Percentiles rank a stretch among this genome's conserved stretches.
phyloP scores from a whole-genome alignment of 345 rosid genomes.

The Gossypioides kirkii region DNA sequence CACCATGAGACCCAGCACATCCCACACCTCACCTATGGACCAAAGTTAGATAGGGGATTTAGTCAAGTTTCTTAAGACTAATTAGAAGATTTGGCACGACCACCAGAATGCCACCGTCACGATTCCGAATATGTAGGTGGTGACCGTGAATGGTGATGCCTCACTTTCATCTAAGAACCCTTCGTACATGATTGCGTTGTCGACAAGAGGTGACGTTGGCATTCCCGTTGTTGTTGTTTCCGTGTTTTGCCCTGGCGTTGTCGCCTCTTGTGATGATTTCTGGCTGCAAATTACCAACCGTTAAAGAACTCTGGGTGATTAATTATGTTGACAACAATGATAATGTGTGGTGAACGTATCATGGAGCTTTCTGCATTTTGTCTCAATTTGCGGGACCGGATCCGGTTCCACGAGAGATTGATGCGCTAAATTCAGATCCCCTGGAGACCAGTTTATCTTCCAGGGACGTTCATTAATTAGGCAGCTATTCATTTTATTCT shows the following conservation, averaged over 20 bases:
- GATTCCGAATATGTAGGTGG: too few relatives aligned
- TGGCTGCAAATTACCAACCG: conserved; percentile 46
- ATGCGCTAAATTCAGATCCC: neutral
- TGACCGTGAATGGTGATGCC: conserved; percentile 32
- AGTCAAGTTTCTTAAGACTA: neutral
- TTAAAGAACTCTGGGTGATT: conserved; percentile 5
- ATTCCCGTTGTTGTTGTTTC: neutral
- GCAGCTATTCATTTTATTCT: neutral
- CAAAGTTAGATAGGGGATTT: neutral
- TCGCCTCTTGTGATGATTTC: conserved; percentile 34
- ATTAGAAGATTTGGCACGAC: conserved; percentile 35
- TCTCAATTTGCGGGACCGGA: neutral
- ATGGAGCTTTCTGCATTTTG: too few relatives aligned
- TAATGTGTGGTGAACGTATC: too few relatives aligned
- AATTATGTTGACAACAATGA: too few relatives aligned
- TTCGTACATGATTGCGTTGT: conserved; percentile 61
- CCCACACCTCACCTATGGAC: neutral
- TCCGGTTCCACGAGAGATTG: neutral
- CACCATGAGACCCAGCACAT: neutral
- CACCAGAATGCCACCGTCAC: conserved; percentile 38
- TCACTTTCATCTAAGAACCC: conserved; percentile 46
- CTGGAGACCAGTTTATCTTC: neutral
- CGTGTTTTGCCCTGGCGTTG: conserved; percentile 6
- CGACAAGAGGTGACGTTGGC: conserved; percentile 12
- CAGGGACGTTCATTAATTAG: neutral